Evolutionary conservation across 1,284 basidiomycete species (phyloP).

Genomic region (Melampsora abietis-canadensis): DNA sequence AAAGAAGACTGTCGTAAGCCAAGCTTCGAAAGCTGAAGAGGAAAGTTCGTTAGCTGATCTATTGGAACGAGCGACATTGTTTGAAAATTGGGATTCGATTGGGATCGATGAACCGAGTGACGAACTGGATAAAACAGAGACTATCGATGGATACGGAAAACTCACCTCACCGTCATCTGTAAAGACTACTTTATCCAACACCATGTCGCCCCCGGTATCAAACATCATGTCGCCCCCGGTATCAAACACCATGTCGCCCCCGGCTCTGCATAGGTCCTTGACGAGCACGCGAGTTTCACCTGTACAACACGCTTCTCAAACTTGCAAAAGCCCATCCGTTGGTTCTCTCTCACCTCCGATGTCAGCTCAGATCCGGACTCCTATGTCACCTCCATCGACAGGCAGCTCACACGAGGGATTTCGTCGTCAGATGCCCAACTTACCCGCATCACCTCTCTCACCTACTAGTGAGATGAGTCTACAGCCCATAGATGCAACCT

Average conservation of each 20-base stretch:
- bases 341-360: constrained; percentile 2
- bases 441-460: constrained; percentile 5
- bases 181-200: neutral
- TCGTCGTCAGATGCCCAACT: neutral
- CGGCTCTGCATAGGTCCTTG: no score
- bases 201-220: no score
- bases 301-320: neutral
- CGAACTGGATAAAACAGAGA: neutral
- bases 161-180: neutral
- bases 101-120: neutral
- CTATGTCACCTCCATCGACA: neutral
- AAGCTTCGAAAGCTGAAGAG: neutral
- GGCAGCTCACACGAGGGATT: neutral
- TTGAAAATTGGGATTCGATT: constrained; percentile 31
- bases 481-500: no score
- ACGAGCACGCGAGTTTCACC: no score
- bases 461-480: neutral
- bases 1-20: neutral
- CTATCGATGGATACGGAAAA: no score
- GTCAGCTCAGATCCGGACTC: neutral
- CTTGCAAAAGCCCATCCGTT: neutral
- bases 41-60: constrained; percentile 32
- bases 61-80: constrained; percentile 38
- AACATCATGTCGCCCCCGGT: no score
- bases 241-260: neutral